Conservation (phyloP, 306 rosid species). For the Dryas octopetala region DNA sequence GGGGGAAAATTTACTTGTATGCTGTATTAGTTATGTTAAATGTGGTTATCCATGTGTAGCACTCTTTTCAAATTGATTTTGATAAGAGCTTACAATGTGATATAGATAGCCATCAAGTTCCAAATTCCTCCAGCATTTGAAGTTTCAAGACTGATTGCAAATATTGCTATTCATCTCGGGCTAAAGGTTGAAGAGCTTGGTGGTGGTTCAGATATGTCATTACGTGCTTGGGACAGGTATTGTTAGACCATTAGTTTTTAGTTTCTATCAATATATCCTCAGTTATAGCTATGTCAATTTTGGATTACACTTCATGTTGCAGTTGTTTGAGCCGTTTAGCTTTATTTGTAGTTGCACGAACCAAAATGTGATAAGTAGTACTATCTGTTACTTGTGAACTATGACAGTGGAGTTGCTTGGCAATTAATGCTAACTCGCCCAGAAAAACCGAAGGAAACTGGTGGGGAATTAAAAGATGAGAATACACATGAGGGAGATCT, state of each 20-base stretch:
- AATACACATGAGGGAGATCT: conserved; percentile 47
- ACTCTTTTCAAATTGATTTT: conserved; percentile 11
- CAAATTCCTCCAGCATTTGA: conserved; percentile 80
- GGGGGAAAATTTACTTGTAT: neutral
- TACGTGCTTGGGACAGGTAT: conserved; percentile 92
- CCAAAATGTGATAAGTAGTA: conserved; percentile 19
- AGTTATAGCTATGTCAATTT: neutral
- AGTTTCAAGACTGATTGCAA: conserved; percentile 65
- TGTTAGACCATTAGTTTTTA: conserved; percentile 7
- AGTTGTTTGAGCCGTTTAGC: neutral
- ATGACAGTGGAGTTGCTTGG: conserved; percentile 79
- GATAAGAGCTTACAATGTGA: conserved; percentile 24
- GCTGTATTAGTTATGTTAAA: neutral
- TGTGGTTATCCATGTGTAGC: neutral
- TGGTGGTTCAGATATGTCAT: conserved; percentile 65
- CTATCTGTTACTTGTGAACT: conserved; percentile 24
- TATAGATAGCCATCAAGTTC: conserved; percentile 68
- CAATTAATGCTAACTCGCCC: conserved; percentile 64
- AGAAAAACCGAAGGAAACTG: conserved; percentile 39
- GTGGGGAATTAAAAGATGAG: conserved; percentile 35
- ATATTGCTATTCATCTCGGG: conserved; percentile 70
- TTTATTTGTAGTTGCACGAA: neutral
- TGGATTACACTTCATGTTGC: conserved; percentile 5
- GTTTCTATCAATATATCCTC: conserved; percentile 14
- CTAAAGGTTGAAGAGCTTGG: conserved; percentile 57